Evolutionary conservation across 2,329 filamentous ascomycete species (phyloP), one percentile per base, ranked within the genome.

Genomic region (Podosphaera fusca): DNA sequence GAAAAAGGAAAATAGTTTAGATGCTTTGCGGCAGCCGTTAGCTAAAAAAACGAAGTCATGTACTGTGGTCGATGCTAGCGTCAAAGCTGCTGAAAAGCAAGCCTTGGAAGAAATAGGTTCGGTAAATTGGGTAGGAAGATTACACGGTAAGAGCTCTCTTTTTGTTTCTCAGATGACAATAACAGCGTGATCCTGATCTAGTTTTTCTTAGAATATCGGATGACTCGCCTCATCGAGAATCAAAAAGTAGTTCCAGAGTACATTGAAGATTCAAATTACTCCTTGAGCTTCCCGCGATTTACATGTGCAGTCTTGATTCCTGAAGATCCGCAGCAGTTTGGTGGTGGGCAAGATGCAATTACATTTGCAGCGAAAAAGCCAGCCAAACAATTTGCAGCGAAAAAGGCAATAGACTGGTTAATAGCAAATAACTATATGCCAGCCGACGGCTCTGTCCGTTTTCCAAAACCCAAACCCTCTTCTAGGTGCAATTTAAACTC

Each of bases 321-420:
- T 8, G 65, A 66, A 56, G 59, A 56, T 5, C 34, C 60, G 1
- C 53, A 61, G 4, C 38, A 36, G 30, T 66, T 67, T 45, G 64
- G 62, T 21, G 53, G 51, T 12, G 55, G 10, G 8, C 52, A 42
- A 4, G 30, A 14, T 5, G 7, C 54, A 5, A 42, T 60, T 2
- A 55, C 59, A 21, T 66, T 65, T 57, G 53, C 58, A 7, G 62
- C 56, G 33, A 68, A 68, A 59, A 68, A 68, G 57, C 55, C 58
- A 6, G 66, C 67, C 0, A 68, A 67, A 53, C 61, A 64, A 33
- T 64, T 60, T 51, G 65, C 65, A 1, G 63, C 65, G 9, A 68
- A 67, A 59, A 60, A 62, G 30, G 66, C 66, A 3, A 59, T 67
- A 46, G 63, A 65, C 45, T 68, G 63, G 64, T 59, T 68, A 0